These are phyloP conservation scores for Psilocybe azurescens DNA, from an alignment of 768 basidiomycete species.

Conservation along the genomic window DNA sequence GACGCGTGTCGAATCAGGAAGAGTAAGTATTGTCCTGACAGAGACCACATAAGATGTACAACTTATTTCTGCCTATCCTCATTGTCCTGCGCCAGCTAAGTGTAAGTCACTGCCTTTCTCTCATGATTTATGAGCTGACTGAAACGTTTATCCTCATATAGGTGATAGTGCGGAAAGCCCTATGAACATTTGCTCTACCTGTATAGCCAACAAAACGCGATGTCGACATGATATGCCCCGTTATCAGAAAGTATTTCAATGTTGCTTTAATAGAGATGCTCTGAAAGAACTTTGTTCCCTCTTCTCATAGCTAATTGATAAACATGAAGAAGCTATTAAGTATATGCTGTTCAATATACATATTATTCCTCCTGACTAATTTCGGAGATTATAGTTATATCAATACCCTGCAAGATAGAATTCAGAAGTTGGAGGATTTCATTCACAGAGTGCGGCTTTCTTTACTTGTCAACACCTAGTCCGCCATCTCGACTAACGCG, in stretches of 20 bases:
- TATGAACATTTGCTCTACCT: constrained; percentile 60
- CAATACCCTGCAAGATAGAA: constrained; percentile 31
- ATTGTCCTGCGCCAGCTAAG: constrained; percentile 23
- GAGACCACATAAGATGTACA: background rate
- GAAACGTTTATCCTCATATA: constrained; percentile 18
- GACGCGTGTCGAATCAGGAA: constrained; percentile 52
- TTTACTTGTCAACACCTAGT: background rate
- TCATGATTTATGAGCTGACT: background rate
- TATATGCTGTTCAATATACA: constrained; percentile 32
- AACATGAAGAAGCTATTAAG: constrained; percentile 37
- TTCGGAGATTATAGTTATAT: constrained; percentile 30
- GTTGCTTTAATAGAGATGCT: background rate
- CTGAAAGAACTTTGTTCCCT: background rate
- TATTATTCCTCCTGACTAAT: background rate
- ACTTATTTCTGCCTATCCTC: background rate
- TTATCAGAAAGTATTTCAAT: constrained; percentile 46
- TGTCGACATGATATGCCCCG: constrained; percentile 61
- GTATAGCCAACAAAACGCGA: constrained; percentile 47
- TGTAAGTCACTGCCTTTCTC: constrained; percentile 30
- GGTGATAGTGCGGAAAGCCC: constrained; percentile 69
- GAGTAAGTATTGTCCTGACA: constrained; percentile 29
- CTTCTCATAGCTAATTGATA: background rate
- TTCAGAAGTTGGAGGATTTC: constrained; percentile 34
- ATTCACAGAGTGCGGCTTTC: constrained; percentile 26
- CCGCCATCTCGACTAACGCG: background rate